Base-by-base conservation (phyloP, 2,329 filamentous ascomycete species). In the Penicillium hordei region DNA sequence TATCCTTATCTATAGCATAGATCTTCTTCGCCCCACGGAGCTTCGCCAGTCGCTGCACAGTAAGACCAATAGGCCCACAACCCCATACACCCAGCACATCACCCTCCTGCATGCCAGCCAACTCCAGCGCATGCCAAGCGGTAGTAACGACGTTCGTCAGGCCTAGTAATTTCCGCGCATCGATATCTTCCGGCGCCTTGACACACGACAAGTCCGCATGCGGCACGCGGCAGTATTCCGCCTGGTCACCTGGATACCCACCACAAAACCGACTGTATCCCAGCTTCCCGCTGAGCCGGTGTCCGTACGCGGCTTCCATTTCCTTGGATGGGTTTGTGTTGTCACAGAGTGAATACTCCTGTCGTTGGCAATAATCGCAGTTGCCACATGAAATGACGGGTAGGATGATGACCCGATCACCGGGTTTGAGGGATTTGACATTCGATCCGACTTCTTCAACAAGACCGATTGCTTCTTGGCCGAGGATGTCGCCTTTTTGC, bases 211-310 rank as follows among this genome's bases (percentile, higher is more conserved):
- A 40, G 54, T 74, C 71, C 2, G 71, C 72, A 56, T 72, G 71
- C 7, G 73, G 73, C 10, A 70, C 71, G 7, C 70, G 72, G 46
- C 69, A 71, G 57, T 65, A 75, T 59, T 75, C 73, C 3, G 73
- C 73, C 59, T 75, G 72, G 36, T 71, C 65, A 19, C 73, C 72
- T 15, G 73, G 62, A 60, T 72, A 75, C 17, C 73, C 72, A 2
- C 72, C 72, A 29, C 65, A 69, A n/a, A 72, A 46, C 12, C 67
- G 62, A 1, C 71, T 69, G 55, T 65, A 75, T 25, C 72, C 72
- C 44, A 74, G 64, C 17, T 70, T 70, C 10, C 72, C 71, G 3
- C 70, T 63, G n/a, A 72, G 27, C 2, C 68, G 68, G 51, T 70
- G 62, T 0, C 71, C 69, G 36, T 70, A 73, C 34, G 66, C 55